Percentiles rank a stretch among this genome's conserved stretches.
Evolutionary conservation across 2,329 filamentous ascomycete genomes (phyloP).

Genomic region (Penicillium freii): DNA sequence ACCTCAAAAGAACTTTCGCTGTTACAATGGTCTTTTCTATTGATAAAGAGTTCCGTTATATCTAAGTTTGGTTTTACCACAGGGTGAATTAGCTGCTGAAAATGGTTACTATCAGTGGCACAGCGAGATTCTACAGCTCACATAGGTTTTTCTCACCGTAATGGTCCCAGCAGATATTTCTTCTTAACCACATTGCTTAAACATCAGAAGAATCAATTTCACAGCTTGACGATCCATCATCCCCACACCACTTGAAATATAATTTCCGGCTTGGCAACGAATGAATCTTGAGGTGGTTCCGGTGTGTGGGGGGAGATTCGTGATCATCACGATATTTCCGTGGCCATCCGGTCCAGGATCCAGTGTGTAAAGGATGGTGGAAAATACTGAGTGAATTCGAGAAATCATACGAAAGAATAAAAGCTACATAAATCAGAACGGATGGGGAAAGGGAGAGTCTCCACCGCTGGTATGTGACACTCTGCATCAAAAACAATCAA

Average conservation of each 20-base stretch:
- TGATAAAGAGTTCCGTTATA: no score
- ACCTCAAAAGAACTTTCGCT: background rate
- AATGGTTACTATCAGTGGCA: background rate
- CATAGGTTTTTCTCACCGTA: background rate
- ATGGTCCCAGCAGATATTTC: background rate
- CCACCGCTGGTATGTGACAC: background rate
- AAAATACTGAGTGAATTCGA: background rate
- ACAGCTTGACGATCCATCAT: no score
- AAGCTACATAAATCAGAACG: background rate
- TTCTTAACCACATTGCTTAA: background rate
- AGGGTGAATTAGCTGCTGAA: background rate
- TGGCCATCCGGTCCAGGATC: no score
- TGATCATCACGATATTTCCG: no score
- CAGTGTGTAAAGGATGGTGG: background rate
- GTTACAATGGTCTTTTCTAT: background rate
- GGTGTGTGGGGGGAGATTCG: background rate
- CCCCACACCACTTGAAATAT: no score
- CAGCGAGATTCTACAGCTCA: background rate
- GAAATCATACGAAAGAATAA: background rate
- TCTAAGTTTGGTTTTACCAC: no score
- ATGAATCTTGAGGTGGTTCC: background rate
- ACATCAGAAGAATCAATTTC: background rate
- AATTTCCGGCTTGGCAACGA: no score
- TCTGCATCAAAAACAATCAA: background rate
- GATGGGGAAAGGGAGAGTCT: background rate